Conservation (phyloP, 2,329 filamentous ascomycete species). For the Orbilia ellipsospora region DNA sequence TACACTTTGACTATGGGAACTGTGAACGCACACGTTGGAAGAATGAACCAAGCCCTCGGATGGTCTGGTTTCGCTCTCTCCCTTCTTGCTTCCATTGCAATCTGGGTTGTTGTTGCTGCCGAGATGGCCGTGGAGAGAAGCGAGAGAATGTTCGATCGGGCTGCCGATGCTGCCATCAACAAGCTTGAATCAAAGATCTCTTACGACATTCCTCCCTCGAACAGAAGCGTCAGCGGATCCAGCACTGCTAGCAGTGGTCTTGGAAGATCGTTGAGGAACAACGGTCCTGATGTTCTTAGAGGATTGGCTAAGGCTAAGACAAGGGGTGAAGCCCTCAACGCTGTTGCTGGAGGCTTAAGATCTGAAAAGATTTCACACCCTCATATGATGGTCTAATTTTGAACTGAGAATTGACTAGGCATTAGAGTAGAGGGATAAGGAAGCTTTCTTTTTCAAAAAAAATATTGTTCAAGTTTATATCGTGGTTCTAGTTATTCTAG, state of each 20-base stretch:
- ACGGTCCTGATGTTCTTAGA: conserved; percentile 42
- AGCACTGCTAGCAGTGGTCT: conserved; percentile 36
- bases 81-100: conserved; percentile 51
- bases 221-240: conserved; percentile 26
- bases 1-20: conserved; percentile 56
- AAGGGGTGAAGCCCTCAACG: conserved; percentile 39
- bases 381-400: conserved; percentile 31
- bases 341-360: conserved; percentile 30
- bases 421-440: conserved; percentile 1
- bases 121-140: conserved; percentile 57
- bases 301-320: conserved; percentile 54
- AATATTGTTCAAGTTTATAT: conserved; percentile 1
- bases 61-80: conserved; percentile 58
- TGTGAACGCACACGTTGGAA: conserved; percentile 57
- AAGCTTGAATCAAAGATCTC: conserved; percentile 45
- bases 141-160: conserved; percentile 54
- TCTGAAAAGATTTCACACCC: conserved; percentile 38
- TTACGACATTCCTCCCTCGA: conserved; percentile 8
- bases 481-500: conserved; percentile 23
- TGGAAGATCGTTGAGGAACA: conserved; percentile 39
- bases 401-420: neutral
- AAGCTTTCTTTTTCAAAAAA: conserved; percentile 1
- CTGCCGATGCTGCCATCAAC: conserved; percentile 40
- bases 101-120: conserved; percentile 56
- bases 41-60: conserved; percentile 56